Percentiles rank a stretch among this genome's conserved stretches.
These are phyloP conservation scores for Hirsutella rhossiliensis DNA, from an alignment of 2,329 filamentous ascomycete species.

Conservation along the genomic window DNA sequence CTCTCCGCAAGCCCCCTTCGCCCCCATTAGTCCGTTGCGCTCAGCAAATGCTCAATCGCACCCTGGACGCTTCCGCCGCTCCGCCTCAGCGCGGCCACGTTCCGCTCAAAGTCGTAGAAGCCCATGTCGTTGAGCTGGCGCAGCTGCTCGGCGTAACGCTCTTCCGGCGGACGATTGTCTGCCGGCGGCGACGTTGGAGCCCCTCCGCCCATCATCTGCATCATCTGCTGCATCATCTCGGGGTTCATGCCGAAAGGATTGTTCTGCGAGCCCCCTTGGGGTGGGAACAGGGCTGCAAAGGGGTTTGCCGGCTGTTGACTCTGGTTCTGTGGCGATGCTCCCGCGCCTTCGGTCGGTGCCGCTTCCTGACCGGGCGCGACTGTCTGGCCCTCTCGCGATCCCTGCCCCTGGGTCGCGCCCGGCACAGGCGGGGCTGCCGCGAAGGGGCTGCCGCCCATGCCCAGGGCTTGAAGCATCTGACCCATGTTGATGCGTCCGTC, in stretches of 20 bases:
- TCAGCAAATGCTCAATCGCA: slow-evolving; percentile 64
- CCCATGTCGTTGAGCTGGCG: slow-evolving; percentile 97
- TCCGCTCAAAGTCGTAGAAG: slow-evolving; percentile 92
- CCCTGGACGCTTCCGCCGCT: slow-evolving; percentile 92
- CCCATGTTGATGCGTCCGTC: slow-evolving; percentile 8
- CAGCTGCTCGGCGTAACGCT: slow-evolving; percentile 81
- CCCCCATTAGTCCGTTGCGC: slow-evolving; percentile 10
- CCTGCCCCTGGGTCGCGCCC: slow-evolving; percentile 13
- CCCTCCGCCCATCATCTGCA: slow-evolving; percentile 31
- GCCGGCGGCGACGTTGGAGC: slow-evolving; percentile 40
- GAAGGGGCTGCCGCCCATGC: slow-evolving; percentile 22
- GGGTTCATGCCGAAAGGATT: slow-evolving; percentile 38
- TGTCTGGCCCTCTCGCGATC: slow-evolving; percentile 12
- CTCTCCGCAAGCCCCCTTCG: neutral
- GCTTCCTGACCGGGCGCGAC: slow-evolving; percentile 10
- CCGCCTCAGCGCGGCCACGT: slow-evolving; percentile 75
- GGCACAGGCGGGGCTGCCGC: slow-evolving; percentile 11
- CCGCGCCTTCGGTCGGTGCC: slow-evolving; percentile 10
- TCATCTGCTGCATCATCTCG: slow-evolving; percentile 42
- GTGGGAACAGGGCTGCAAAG: slow-evolving; percentile 51
- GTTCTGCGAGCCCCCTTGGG: slow-evolving; percentile 14
- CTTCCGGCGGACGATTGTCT: slow-evolving; percentile 85
- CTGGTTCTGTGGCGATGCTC: slow-evolving; percentile 13
- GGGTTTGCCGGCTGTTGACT: slow-evolving; percentile 44
- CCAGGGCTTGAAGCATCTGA: slow-evolving; percentile 16